Evolutionary conservation across 495 filamentous ascomycete species (phyloP).

Genomic region (Rhypophila decipiens): DNA sequence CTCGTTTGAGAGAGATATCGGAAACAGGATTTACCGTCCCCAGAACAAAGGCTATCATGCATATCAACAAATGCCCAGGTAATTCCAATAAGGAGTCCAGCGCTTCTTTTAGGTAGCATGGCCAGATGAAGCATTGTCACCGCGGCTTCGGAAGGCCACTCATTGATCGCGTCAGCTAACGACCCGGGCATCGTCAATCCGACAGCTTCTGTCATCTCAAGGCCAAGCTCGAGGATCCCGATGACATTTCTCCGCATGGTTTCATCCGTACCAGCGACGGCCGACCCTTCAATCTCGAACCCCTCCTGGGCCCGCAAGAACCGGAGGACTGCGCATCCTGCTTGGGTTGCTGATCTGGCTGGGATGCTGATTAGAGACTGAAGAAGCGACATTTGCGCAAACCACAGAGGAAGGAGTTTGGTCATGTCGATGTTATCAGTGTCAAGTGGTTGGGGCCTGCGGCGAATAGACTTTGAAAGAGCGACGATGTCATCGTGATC

Average conservation of each 20-base stretch:
- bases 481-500: neutral
- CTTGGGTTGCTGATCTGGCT: neutral
- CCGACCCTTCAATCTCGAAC: neutral
- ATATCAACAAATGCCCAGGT: too few relatives aligned
- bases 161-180: too few relatives aligned
- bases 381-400: slow-evolving; percentile 3
- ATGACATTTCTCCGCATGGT: neutral
- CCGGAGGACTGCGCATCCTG: neutral
- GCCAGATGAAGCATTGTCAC: too few relatives aligned
- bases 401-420: slow-evolving; percentile 5
- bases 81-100: too few relatives aligned
- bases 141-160: too few relatives aligned
- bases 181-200: too few relatives aligned
- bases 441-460: neutral
- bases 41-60: too few relatives aligned
- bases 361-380: slow-evolving; percentile 3
- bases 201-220: too few relatives aligned
- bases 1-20: too few relatives aligned
- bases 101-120: too few relatives aligned
- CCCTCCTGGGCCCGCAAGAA: slow-evolving; percentile 6
- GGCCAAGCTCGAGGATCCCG: slow-evolving; percentile 3
- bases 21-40: too few relatives aligned
- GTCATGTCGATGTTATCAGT: too few relatives aligned
- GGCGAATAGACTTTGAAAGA: neutral
- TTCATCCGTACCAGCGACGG: slow-evolving; percentile 9